Percentiles rank a stretch among this genome's conserved stretches.
Evolutionary conservation across 2,329 filamentous ascomycete genomes (phyloP).

Genomic region (Aspergillus puulaauensis): DNA sequence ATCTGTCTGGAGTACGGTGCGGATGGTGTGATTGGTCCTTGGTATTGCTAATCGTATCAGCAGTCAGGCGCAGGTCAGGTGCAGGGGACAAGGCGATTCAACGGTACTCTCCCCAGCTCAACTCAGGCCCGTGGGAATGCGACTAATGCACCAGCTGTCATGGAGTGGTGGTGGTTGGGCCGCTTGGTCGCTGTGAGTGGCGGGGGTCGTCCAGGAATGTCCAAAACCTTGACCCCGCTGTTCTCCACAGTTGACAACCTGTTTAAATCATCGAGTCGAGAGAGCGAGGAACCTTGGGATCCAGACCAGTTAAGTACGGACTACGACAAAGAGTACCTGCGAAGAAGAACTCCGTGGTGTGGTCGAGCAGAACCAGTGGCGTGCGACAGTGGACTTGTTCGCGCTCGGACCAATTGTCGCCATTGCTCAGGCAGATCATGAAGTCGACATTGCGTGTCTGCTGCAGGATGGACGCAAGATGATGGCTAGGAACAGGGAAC

Average conservation of each 20-base stretch:
- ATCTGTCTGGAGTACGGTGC: neutral
- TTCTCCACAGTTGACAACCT: conserved; percentile 4
- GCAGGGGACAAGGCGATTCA: neutral
- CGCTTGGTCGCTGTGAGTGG: neutral
- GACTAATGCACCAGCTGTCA: neutral
- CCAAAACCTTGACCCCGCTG: neutral
- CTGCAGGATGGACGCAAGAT: neutral
- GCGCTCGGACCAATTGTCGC: neutral
- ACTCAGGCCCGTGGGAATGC: neutral
- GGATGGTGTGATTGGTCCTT: conserved; percentile 6
- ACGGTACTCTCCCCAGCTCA: neutral
- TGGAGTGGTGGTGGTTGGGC: neutral
- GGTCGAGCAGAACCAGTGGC: neutral
- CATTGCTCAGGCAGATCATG: neutral
- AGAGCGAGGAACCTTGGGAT: neutral
- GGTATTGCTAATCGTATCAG: too few relatives aligned
- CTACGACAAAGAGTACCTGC: neutral
- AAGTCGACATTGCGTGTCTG: conserved; percentile 7
- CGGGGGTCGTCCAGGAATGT: neutral
- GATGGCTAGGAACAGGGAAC: conserved; percentile 7
- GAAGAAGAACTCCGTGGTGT: conserved; percentile 8
- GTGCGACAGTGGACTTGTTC: neutral
- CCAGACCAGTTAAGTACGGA: neutral
- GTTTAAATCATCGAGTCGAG: neutral
- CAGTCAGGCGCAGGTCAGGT: too few relatives aligned